Evolutionary conservation across 2,329 filamentous ascomycete genomes (phyloP), one percentile per base, ranked within the genome.

Genomic region (Verticillium klebahnii): DNA sequence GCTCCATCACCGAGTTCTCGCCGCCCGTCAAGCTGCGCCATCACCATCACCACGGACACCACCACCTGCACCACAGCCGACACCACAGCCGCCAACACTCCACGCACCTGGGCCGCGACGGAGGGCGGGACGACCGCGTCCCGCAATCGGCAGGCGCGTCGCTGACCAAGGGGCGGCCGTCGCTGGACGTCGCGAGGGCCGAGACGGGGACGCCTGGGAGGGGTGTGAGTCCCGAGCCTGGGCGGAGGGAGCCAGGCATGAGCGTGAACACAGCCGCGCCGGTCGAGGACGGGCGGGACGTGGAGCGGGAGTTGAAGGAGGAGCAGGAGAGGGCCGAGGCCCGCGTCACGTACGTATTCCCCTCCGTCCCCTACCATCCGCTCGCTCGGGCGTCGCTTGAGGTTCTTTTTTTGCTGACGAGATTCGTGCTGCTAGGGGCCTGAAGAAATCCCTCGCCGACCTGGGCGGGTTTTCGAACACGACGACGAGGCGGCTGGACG

Each of bases 401-500:
- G 52, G 23, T 25, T 55, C 52, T 15, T 23, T 59, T 59, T 31
- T 36, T 36, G n/a, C 54, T 56, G 29, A 56, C 29, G 14, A 6
- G 29, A 6, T 2, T 15, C 19, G 12, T 12, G 52, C 17, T 60
- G 40, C 66, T 29, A 86, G 85, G 62, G 80, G 79, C 57, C 68
- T 88, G 23, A 79, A 78, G 65, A 80, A 80, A 61, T 81, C 83
- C 4, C 75, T 88, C 0, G 70, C 73, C 29, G 78, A 82, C 57
- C 78, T 93, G 12, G 82, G 82, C 67, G 76, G 81, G 36, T 82
- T 87, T 71, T 89, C 89, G 25, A 81, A 85, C 61, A 75, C 80
- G 25, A 85, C 87, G 29, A 90, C 87, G 17, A 81, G 83, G 63
- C 83, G 83, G 37, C 83, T 94, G 52, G 90, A 93, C 71, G 85